Evolutionary conservation across 2,329 filamentous ascomycete genomes (phyloP), one percentile per base, ranked within the genome.

Genomic region (Cephalotrichum gorgonifer): DNA sequence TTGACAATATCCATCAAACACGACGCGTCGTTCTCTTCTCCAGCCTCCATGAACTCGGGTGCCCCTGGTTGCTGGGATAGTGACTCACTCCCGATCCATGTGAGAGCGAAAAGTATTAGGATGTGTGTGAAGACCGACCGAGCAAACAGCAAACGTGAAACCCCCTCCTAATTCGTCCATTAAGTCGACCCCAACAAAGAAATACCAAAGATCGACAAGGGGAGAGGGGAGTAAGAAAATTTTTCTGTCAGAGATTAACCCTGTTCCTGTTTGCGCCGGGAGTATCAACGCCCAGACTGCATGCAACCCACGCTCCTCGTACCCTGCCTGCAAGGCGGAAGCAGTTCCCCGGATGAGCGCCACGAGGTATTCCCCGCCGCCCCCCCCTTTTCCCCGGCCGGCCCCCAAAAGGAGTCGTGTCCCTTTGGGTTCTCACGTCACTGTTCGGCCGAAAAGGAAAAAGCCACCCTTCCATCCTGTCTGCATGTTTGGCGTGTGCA

Each of bases 321-420:
- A n/a, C n/a, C n/a, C n/a, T n/a, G n/a, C 35, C 41, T 43, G 41
- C 41, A 27, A 43, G 41, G 41, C 41, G 41, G 41, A 43, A 43
- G 41, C 41, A 23, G 23, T 43, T 43, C 41, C 41, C 41, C 41
- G 41, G 41, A 27, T 25, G 20, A 27, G 41, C 14, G 28, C 41
- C 25, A 27, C 41, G 41, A 39, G 35, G 35, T 39, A 6, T 17
- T 5, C 35, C 35, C 35, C 35, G 35, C 17, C 35, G 20, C 35
- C 35, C 35, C 35, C 17, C 17, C 35, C 35, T 20, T 20, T 6
- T 7, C 35, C 35, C 35, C 20, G 35, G 5, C 6, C 17, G 26
- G 26, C 26, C 30, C 43, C 30, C 14, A 15, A 43, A 15, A 25
- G 17, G 23, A 43, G 12, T 15, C 11, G n/a, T 43, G 23, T 11